Conservation (phyloP, 768 basidiomycete genomes). For the Daedaleopsis sinensis region DNA sequence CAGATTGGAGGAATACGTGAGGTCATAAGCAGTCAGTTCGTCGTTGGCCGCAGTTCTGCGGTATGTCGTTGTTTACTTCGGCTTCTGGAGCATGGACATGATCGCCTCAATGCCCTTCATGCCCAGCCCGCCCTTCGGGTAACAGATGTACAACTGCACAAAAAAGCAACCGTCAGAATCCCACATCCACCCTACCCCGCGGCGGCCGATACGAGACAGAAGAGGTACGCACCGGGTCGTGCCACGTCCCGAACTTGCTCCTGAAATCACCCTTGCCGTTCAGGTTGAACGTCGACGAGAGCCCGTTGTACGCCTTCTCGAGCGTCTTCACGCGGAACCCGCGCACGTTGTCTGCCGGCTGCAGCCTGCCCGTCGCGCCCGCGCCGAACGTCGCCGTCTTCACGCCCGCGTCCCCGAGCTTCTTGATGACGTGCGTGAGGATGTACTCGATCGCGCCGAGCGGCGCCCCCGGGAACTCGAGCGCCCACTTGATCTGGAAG, state of each 20-base stretch:
- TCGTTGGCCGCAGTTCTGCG: background rate
- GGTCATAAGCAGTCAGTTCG: background rate
- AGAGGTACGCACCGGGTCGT: conserved; percentile 32
- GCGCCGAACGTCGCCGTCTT: conserved; percentile 43
- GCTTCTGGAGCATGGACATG: conserved; percentile 36
- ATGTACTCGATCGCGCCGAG: conserved; percentile 44
- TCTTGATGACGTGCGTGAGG: conserved; percentile 40
- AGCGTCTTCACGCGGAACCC: conserved; percentile 39
- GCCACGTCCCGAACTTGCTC: conserved; percentile 37
- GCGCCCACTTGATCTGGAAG: conserved; percentile 49
- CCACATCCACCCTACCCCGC: background rate
- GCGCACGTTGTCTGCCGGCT: conserved; percentile 36
- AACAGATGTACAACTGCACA: conserved; percentile 36
- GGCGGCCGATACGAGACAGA: too few species aligned
- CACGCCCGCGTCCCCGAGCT: conserved; percentile 41
- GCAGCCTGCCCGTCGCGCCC: conserved; percentile 36
- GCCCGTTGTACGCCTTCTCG: conserved; percentile 42
- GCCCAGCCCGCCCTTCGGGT: conserved; percentile 36
- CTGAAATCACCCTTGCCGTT: conserved; percentile 43
- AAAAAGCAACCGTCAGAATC: background rate
- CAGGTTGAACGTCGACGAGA: conserved; percentile 38
- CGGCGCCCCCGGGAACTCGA: conserved; percentile 46
- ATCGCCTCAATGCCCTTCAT: conserved; percentile 38
- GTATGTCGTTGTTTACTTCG: conserved; percentile 24
- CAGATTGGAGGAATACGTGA: background rate